Evolutionary conservation across 2,329 filamentous ascomycete species (phyloP), one percentile per base, ranked within the genome.

Genomic region (Periconia sp.): DNA sequence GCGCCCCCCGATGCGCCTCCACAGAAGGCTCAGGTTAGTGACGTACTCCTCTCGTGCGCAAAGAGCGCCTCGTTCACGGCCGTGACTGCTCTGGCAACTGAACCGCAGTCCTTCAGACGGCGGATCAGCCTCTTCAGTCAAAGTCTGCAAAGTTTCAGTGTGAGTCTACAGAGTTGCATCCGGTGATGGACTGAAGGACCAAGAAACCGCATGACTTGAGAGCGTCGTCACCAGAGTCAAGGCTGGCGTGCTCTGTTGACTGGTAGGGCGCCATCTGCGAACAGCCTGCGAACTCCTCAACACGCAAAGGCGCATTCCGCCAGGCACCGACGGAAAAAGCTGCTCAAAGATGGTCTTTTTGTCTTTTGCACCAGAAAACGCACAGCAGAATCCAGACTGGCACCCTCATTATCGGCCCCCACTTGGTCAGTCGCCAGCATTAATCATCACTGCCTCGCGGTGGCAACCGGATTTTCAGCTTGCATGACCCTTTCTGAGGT

Each of bases 381-480:
- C n/a, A n/a, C n/a, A n/a, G n/a, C n/a, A n/a, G n/a, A n/a, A n/a
- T n/a, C n/a, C n/a, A n/a, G n/a, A 19, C 15, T 24, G 15, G 19
- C 37, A 25, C 35, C 39, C 24, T 36, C 25, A 15, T 28, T 43
- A 36, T 43, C 39, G 21, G 39, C 39, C 39, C 36, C 39, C 39
- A 35, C 22, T 5, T 35, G 29, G 22, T 5, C 15, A 21, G 11
- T 39, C 35, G 18, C 35, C 30, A 40, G 40, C 22, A 26, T 36
- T 35, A 22, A 22, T 43, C 25, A 31, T 43, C 45, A 37, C 31
- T 43, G 45, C 45, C 45, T 40, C 15, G 30, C 12, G 5, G 45
- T 48, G 45, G 45, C 45, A 22, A 43, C 22, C 17, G 11, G n/a
- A 29, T 15, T 10, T 22, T 43, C 36, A 40, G 45, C 45, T 43